Percentiles rank a stretch among this genome's conserved stretches.
phyloP scores from a whole-genome alignment of 345 rosid genomes.

The Punica granatum region DNA sequence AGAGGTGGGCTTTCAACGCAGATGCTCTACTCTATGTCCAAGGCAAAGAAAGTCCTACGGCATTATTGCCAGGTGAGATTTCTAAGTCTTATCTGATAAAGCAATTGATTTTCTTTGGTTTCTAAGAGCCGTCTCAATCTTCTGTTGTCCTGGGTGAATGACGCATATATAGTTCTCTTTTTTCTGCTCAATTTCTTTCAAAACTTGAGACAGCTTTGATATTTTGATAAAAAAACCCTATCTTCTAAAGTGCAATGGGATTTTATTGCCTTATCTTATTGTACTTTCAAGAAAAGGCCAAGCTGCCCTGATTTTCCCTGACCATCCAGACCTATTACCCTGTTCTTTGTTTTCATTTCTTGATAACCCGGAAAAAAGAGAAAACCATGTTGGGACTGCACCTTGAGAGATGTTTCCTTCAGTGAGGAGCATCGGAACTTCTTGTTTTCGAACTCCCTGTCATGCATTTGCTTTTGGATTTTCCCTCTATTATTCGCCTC shows the following conservation, averaged over 20 bases:
- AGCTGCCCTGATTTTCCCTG: background rate
- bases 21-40: conserved; percentile 79
- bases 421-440: no score
- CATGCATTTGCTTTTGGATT: no score
- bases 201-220: background rate
- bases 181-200: background rate
- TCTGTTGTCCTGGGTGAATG: background rate
- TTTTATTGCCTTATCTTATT: background rate
- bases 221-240: background rate
- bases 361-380: background rate
- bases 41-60: conserved; percentile 62
- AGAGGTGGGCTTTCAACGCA: conserved; percentile 72
- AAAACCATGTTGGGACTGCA: background rate
- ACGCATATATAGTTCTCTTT: background rate
- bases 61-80: conserved; percentile 71
- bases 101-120: background rate
- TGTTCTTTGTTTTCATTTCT: background rate
- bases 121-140: background rate
- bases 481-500: no score
- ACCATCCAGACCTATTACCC: background rate
- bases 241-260: background rate
- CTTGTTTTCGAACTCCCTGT: background rate
- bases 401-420: background rate
- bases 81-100: background rate
- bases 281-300: background rate